Percentiles rank a stretch among this genome's conserved stretches.
Evolutionary conservation across 768 basidiomycete genomes (phyloP).

Genomic region (Russula vinacea): DNA sequence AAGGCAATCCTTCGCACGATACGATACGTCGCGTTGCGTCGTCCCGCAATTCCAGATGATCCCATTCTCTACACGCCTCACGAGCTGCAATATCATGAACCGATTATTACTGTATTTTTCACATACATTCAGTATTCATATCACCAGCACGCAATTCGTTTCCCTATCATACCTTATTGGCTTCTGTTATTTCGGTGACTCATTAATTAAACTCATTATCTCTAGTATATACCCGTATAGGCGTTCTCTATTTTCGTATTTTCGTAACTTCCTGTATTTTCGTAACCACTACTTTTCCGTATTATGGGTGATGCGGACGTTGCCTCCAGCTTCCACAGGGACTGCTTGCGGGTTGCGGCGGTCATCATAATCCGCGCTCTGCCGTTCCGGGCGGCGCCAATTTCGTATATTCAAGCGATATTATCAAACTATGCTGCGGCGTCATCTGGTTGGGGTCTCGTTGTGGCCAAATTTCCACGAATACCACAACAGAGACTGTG

Average conservation of each 20-base stretch:
- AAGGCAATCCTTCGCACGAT: too few relatives aligned
- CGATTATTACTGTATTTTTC: neutral
- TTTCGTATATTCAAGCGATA: neutral
- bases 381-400: neutral
- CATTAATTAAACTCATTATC: too few relatives aligned
- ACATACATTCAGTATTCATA: neutral
- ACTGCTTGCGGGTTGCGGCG: neutral
- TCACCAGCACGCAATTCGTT: neutral
- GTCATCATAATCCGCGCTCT: neutral
- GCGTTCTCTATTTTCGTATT: too few relatives aligned
- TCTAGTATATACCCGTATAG: too few relatives aligned
- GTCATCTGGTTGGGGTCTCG: neutral
- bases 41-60: too few relatives aligned
- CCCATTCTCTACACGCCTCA: too few relatives aligned
- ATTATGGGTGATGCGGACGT: neutral
- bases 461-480: neutral
- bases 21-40: too few relatives aligned
- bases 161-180: too few relatives aligned
- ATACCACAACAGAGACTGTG: neutral
- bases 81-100: neutral
- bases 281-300: neutral
- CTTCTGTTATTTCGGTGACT: too few relatives aligned
- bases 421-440: neutral
- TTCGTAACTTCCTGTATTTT: too few relatives aligned
- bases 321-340: neutral